Conservation (phyloP, 2,329 filamentous ascomycete genomes). For the Diaporthe sp. region DNA sequence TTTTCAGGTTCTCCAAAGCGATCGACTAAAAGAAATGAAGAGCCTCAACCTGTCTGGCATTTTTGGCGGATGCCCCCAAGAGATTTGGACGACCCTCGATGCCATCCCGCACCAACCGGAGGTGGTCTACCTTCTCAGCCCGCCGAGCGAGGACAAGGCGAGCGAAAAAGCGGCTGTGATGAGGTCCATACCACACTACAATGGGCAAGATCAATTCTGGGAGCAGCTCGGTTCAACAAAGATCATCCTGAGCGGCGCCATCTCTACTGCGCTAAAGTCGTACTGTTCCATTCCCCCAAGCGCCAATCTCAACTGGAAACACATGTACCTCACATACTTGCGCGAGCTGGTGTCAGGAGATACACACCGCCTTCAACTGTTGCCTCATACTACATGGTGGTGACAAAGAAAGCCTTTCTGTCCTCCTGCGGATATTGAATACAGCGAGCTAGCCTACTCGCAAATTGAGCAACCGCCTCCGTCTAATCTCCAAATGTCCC, state of each 20-base stretch:
- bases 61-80: neutral
- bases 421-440: neutral
- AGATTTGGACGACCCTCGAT: neutral
- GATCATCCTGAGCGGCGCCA: neutral
- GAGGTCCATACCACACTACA: neutral
- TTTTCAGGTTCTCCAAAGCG: neutral
- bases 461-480: too few relatives aligned
- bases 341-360: neutral
- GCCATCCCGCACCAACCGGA: neutral
- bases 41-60: neutral
- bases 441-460: neutral
- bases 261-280: neutral
- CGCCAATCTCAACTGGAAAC: neutral
- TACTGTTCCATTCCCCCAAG: neutral
- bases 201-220: neutral
- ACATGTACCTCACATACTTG: neutral
- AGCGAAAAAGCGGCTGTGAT: neutral
- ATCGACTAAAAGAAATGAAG: neutral
- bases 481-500: too few relatives aligned
- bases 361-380: neutral
- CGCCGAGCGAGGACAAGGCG: neutral
- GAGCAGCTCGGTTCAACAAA: neutral
- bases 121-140: neutral
- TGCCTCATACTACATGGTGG: neutral
- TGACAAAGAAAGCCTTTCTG: accelerated